phyloP scores from a whole-genome alignment of 2,329 filamentous ascomycete species.

The Emmonsiellopsis sp. region DNA sequence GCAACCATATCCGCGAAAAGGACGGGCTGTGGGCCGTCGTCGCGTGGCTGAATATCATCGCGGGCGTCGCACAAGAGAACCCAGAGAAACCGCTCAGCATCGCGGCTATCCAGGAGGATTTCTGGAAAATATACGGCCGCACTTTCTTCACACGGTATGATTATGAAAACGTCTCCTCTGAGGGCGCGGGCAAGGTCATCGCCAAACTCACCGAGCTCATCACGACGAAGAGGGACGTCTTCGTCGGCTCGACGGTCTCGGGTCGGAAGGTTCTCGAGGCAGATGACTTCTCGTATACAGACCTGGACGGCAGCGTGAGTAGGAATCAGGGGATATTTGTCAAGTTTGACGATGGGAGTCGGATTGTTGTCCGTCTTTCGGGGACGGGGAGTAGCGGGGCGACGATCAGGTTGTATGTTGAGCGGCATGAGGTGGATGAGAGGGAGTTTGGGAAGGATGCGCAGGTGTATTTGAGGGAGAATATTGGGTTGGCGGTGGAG shows the following conservation, averaged over 20 bases:
- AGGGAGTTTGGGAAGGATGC: conserved; percentile 72
- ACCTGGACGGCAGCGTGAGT: conserved; percentile 92
- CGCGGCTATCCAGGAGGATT: conserved; percentile 90
- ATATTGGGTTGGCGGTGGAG: conserved; percentile 74
- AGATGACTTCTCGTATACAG: conserved; percentile 96
- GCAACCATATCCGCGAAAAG: conserved; percentile 98
- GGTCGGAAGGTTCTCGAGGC: conserved; percentile 81
- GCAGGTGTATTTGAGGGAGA: conserved; percentile 87
- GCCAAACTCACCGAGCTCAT: conserved; percentile 72
- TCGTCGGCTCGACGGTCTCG: conserved; percentile 72
- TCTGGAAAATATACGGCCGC: conserved; percentile 92
- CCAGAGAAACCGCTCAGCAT: conserved; percentile 79
- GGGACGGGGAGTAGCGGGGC: conserved; percentile 92
- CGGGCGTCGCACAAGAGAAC: conserved; percentile 76
- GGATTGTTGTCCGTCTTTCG: conserved; percentile 88
- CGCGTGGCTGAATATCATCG: conserved; percentile 98
- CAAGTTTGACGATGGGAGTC: conserved; percentile 87
- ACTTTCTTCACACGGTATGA: conserved; percentile 99
- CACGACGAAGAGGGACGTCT: conserved; percentile 56
- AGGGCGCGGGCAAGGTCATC: conserved; percentile 84
- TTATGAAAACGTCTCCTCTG: conserved; percentile 89
- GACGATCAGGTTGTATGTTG: conserved; percentile 93
- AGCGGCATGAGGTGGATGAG: conserved; percentile 82
- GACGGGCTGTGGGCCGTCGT: conserved; percentile 96
- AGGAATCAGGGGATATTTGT: conserved; percentile 95